Base-by-base conservation (phyloP, 2,329 filamentous ascomycete species). In the Metarhizium humberi region DNA sequence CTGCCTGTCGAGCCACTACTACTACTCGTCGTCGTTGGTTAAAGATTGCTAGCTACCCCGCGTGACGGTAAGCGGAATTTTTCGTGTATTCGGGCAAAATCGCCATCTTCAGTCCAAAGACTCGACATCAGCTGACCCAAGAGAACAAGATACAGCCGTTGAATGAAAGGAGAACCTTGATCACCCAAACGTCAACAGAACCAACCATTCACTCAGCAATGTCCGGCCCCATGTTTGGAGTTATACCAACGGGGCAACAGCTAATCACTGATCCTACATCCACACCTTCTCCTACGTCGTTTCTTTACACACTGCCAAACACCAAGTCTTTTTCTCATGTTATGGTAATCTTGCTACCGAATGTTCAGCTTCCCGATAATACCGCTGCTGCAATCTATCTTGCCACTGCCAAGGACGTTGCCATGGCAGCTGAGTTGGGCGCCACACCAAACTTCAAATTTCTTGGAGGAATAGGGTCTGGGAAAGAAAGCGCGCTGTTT, bases 401-500 rank as follows among this genome's bases (percentile, higher is more conserved):
- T 50, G 87, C 76, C 52, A 76, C 92, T 3, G 57, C 74, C 56
- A 45, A 67, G 72, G 54, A 70, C 61, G 68, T 75, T 51, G 68
- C 74, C 36, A 61, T 67, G 6, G 69, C 71, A 1, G 69, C 71
- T 14, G 60, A 70, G 3, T 68, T 73, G 4, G 75, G 74, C 40
- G 71, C 70, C 45, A 63, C 68, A 3, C 74, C 79, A 1, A 81
- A 86, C 50, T 95, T 95, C 74, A 84, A 80, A 57, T 90, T 99
- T 64, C 83, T 97, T 4, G 94, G 95, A 59, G 94, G 86, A 51
- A 85, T 99, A 55, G 92, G 89, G 1, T 86, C 88, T 40, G 90
- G 92, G 55, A 96, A 96, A 67, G 91, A 94, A 63, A 92, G 87
- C 61, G 90, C 92, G 40, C 88, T 97, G 56, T 96, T 97, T 78